Base-by-base conservation (phyloP, 257 asterid species). In the Solanum pimpinellifolium region DNA sequence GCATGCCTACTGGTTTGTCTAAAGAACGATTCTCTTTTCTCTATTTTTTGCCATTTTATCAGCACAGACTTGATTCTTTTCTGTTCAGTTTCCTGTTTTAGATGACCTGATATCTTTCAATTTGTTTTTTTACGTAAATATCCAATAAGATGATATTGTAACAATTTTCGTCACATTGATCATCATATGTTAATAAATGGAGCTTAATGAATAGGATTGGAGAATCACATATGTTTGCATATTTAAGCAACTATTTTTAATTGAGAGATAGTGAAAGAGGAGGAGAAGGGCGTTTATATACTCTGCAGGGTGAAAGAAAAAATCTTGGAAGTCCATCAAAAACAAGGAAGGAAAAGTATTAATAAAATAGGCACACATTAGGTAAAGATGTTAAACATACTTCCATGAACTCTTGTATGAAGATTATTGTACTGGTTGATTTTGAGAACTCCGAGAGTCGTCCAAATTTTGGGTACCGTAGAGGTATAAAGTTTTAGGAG, bases 1-100 rank as follows among this genome's bases (percentile, higher is more conserved):
- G 97, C 99, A 97, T 88, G 98, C 98, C 85, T 94, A 95, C 97
- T 97, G 99, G 99, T 97, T 94, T 91, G 99, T 95, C 80, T 49
- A 49, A 49, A 52, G 29, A 16, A 81, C 42, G 6, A 65, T 52
- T 46, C 27, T 81, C 16, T n/a, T 81, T 81, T 81, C 91, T 88
- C 88, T 75, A 39, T 85, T 37, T 85, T 44, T 85, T 75, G 23
- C 47, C 42, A 66, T 46, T 68, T 65, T 68, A 59, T 44, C 83
- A 69, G 70, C 72, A 80, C 10, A 5, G 29, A 6, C 69, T 29
- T 81, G 69, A 49, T 49, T 29, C 5, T 2, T 8, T 29, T 80
- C 5, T 81, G 29, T 81, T 49, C 85, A 81, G 20, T 41, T 80
- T 80, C 42, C 42, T 80, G 7, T 80, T 78, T 46, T 78, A 46